Conservation (phyloP, 2,329 filamentous ascomycete species). For the Neofusicoccum cordaticola region DNA sequence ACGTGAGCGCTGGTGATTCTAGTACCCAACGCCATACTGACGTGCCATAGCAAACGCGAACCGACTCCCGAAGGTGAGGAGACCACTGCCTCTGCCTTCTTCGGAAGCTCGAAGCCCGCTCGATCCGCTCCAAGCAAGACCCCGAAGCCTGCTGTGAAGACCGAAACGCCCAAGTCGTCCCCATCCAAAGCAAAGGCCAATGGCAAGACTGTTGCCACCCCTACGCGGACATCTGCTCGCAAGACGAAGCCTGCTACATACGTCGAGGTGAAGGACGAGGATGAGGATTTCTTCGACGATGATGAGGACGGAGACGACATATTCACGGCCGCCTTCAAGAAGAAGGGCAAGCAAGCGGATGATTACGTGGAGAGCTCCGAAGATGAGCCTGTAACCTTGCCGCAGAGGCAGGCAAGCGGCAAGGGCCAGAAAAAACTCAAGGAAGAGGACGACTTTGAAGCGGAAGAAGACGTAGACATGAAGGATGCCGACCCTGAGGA, state of each 20-base stretch:
- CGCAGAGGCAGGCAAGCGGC: conserved; percentile 36
- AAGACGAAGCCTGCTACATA: conserved; percentile 44
- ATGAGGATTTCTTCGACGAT: conserved; percentile 48
- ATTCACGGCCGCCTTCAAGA: conserved; percentile 70
- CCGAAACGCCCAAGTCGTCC: conserved; percentile 36
- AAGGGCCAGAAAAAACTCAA: conserved; percentile 42
- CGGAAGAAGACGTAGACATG: conserved; percentile 52
- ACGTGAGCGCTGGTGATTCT: conserved; percentile 32
- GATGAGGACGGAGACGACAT: conserved; percentile 73
- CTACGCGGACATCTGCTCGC: conserved; percentile 35
- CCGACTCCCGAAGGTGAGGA: conserved; percentile 51
- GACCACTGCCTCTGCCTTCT: conserved; percentile 63
- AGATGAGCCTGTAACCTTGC: conserved; percentile 29
- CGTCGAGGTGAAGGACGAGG: conserved; percentile 59
- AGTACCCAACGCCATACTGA: neutral
- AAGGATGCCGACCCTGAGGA: conserved; percentile 48
- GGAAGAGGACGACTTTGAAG: conserved; percentile 40
- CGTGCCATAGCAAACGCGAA: conserved; percentile 45
- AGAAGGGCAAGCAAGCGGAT: conserved; percentile 59
- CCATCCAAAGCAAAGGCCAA: conserved; percentile 33
- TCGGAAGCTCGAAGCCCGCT: conserved; percentile 56
- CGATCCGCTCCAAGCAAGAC: conserved; percentile 44
- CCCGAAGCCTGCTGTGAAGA: conserved; percentile 34
- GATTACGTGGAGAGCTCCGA: conserved; percentile 58
- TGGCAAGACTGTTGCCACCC: conserved; percentile 30